These are phyloP conservation scores for Populus tremula DNA, from an alignment of 345 rosid species.

Conservation along the genomic window DNA sequence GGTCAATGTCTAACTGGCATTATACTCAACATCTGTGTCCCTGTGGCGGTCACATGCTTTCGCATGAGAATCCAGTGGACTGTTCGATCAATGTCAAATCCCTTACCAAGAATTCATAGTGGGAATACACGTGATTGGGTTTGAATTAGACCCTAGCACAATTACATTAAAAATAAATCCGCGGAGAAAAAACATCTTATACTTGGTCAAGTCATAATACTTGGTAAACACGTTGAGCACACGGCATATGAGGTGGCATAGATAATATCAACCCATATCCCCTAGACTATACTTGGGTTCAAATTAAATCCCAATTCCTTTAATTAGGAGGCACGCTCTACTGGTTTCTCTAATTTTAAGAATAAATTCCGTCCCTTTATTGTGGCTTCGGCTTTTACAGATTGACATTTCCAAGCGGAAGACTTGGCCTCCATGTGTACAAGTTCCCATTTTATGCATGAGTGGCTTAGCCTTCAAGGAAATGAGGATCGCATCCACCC, in stretches of 20 bases:
- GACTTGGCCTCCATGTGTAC: neutral
- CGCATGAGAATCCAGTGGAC: neutral
- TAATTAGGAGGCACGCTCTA: neutral
- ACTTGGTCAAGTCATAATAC: neutral
- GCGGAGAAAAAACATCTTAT: neutral
- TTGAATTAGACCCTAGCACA: too few relatives aligned
- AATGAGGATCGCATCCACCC: slow-evolving; percentile 12
- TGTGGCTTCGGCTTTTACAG: neutral
- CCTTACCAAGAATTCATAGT: too few relatives aligned
- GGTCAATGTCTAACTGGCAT: neutral
- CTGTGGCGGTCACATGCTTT: neutral
- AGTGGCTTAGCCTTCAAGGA: slow-evolving; percentile 20
- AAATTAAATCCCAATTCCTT: neutral
- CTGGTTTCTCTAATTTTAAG: neutral
- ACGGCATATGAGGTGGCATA: neutral
- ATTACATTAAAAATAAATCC: too few relatives aligned
- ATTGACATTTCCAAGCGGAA: neutral
- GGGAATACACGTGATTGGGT: too few relatives aligned
- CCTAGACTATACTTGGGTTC: neutral
- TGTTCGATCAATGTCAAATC: too few relatives aligned
- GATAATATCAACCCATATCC: neutral
- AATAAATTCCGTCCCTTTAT: neutral
- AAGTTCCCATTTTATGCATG: slow-evolving; percentile 12
- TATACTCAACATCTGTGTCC: neutral
- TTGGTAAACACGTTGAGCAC: slow-evolving; percentile 2